Conservation (phyloP, 2,329 filamentous ascomycete genomes). For the Cladosporium sp. region DNA sequence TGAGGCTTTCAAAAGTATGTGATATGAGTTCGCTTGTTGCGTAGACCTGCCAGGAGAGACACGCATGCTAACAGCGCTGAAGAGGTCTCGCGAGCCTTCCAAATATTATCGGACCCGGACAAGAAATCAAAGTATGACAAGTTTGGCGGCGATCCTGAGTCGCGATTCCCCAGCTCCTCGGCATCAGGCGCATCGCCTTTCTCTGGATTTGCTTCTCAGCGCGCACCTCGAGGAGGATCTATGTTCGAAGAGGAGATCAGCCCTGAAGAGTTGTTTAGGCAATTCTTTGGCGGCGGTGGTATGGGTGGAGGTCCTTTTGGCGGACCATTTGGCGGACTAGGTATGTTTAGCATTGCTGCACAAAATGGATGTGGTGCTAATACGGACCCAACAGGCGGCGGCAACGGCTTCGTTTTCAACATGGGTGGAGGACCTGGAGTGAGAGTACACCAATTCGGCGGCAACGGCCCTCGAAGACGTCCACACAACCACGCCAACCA, state of each 20-base stretch:
- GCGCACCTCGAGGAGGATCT: conserved; percentile 43
- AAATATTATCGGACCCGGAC: conserved; percentile 85
- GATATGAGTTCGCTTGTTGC: not conserved
- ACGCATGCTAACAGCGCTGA: conserved; percentile 5
- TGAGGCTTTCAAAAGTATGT: conserved; percentile 88
- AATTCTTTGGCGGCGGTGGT: conserved; percentile 81
- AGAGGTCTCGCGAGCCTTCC: conserved; percentile 90
- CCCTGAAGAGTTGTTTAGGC: conserved; percentile 92
- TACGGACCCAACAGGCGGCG: conserved; percentile 48
- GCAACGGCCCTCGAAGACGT: conserved; percentile 67
- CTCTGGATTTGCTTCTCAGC: conserved; percentile 51
- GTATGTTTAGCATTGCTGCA: not conserved
- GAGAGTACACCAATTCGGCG: conserved; percentile 92
- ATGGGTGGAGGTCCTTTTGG: conserved; percentile 62
- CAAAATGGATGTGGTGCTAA: not conserved
- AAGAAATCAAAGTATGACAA: conserved; percentile 86
- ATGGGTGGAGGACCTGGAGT: conserved; percentile 80
- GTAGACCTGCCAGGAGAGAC: not conserved
- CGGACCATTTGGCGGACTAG: conserved; percentile 30
- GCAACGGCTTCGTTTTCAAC: conserved; percentile 92
- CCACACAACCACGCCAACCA: conserved; percentile 53
- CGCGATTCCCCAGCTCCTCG: conserved; percentile 60
- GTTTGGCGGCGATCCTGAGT: conserved; percentile 89
- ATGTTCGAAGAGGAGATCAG: conserved; percentile 90
- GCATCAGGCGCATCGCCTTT: conserved; percentile 59